Evolutionary conservation across 2,329 filamentous ascomycete genomes (phyloP), one percentile per base, ranked within the genome.

Genomic region (Clonostachys sp.): DNA sequence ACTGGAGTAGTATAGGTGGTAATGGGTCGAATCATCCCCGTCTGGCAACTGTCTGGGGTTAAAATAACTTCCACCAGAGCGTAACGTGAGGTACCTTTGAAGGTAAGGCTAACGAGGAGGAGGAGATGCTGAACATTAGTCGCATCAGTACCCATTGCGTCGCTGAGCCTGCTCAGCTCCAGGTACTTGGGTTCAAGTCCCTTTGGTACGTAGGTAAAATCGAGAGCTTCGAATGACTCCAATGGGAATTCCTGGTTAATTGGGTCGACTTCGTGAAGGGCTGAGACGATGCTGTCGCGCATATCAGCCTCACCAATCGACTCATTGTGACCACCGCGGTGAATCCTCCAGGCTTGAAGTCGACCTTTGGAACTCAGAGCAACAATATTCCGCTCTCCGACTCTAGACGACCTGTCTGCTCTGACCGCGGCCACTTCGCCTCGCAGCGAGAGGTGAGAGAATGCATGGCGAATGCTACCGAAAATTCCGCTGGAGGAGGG

Each of bases 321-420:
- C 41, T 87, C 83, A 60, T 91, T 85, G 55, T 91, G 89, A 34
- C 91, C 91, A 51, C 88, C 89, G 64, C 92, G 89, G 59, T 92
- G 90, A 41, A 96, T 77, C 60, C 87, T 88, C 94, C 94, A 99
- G 8, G 86, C 78, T 57, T 95, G 86, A 24, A 99, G 70, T 49
- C 84, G 80, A 30, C 88, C 92, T 56, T 86, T 86, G 46, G 83
- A 78, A 2, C 91, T 94, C 13, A 86, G 83, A 36, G 91, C 83
- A 42, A 96, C 80, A 34, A 96, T 77, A 55, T 91, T 89, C 61
- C 91, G 84, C 65, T 96, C 91, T 20, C 91, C 91, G 53, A 90
- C 83, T 49, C 84, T 81, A 36, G 78, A 75, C 10, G 86, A 84
- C 45, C 80, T 76, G 41, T 89, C 88, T 24, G 90, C 84, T 55